Evolutionary conservation across 2,329 filamentous ascomycete species (phyloP).

Genomic region (Penicillium janthinellum): DNA sequence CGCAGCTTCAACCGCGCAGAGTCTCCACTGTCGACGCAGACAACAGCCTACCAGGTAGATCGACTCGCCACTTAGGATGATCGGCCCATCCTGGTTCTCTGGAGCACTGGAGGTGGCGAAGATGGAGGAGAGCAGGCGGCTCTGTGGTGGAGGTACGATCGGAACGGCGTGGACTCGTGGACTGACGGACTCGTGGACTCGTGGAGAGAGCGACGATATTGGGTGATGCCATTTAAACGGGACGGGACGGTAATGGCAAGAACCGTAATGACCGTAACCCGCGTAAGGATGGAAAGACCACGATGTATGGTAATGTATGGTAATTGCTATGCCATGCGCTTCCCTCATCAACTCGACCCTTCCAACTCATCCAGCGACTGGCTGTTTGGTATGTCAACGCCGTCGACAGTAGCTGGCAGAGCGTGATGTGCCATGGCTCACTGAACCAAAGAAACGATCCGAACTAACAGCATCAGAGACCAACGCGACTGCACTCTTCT

Average conservation of each 20-base stretch:
- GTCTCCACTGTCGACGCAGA: background rate
- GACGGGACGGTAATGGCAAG: background rate
- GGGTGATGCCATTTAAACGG: background rate
- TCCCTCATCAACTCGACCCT: background rate
- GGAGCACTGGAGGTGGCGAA: background rate
- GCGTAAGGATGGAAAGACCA: background rate
- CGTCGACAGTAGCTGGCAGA: background rate
- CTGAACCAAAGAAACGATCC: background rate
- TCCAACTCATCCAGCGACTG: background rate
- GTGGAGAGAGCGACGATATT: background rate
- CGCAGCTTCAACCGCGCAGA: background rate
- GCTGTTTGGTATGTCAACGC: background rate
- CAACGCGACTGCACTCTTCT: background rate
- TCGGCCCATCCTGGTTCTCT: background rate
- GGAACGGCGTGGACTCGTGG: background rate
- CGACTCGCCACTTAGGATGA: conserved; percentile 12
- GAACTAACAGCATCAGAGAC: background rate
- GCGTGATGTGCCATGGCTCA: background rate
- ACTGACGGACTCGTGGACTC: background rate
- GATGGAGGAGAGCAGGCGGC: background rate
- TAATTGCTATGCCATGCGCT: background rate
- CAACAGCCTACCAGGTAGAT: background rate
- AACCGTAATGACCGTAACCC: background rate
- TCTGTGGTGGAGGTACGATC: conserved; percentile 7
- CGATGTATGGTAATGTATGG: background rate